phyloP scores from a whole-genome alignment of 202 grass and related monocot species.

The Panicum virgatum region DNA sequence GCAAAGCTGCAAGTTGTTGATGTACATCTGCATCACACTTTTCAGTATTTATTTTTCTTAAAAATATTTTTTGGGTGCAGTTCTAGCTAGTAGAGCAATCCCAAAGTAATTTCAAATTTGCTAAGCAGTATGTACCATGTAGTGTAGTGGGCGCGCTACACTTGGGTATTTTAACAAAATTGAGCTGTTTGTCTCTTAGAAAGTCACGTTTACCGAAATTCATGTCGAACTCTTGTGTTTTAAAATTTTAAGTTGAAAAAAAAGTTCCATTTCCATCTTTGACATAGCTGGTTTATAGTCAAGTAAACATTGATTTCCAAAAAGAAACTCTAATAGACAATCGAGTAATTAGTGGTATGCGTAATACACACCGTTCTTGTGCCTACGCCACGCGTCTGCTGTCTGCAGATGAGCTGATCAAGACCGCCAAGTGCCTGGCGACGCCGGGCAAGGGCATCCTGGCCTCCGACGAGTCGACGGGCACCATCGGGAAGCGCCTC shows the following conservation, averaged over 20 bases:
- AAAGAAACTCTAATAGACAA: not conserved
- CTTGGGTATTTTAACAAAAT: not conserved
- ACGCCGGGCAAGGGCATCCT: slow-evolving; percentile 92
- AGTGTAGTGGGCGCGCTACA: not conserved
- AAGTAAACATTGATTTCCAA: not conserved
- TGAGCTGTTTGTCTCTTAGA: not conserved
- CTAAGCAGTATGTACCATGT: not conserved
- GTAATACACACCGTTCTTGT: not conserved
- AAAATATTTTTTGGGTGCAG: not conserved
- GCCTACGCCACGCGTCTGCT: not conserved
- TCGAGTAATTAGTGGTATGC: not conserved
- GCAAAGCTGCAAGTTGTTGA: not conserved
- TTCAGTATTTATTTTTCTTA: not conserved
- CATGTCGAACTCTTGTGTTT: not conserved
- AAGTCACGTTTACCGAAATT: not conserved
- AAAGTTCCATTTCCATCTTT: not conserved
- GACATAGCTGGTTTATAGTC: not conserved
- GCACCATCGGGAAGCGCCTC: slow-evolving; percentile 91
- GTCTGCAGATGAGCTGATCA: slow-evolving; percentile 86
- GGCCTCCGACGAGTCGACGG: slow-evolving; percentile 85
- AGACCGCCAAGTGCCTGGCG: slow-evolving; percentile 84
- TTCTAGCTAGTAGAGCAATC: not conserved
- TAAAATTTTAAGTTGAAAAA: not conserved
- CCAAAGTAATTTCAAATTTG: not conserved
- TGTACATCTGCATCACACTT: not conserved